Evolutionary conservation across 176 grass and related monocot species (phyloP), one percentile per base, ranked within the genome.

Genomic region (Avena sativa): DNA sequence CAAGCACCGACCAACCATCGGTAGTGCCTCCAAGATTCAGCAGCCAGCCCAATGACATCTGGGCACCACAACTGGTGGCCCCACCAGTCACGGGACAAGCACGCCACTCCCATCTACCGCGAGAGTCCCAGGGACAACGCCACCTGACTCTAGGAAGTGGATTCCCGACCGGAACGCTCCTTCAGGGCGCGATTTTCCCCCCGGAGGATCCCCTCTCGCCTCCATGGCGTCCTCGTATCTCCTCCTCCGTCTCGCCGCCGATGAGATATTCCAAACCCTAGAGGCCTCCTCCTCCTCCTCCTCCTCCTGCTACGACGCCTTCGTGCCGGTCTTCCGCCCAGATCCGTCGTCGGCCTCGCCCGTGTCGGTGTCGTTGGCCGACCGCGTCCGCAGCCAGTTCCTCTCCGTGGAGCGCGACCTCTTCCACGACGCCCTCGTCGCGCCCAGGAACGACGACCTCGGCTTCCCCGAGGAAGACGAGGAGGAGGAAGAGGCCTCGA

Each of bases 381-480:
- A 95, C 49, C 91, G 89, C 64, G 82, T 89, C 83, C 89, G 89
- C 70, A 83, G 89, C 80, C 86, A 79, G 55, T 94, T 91, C 63
- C 74, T 84, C 78, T 92, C 87, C 78, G 90, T 94, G 11, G 85
- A 92, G 77, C 60, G 84, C 20, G 85, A 83, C 30, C 85, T 91
- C 66, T 86, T 89, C 84, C 71, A 75, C 28, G 90, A 89, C 44
- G 83, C 75, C 52, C 77, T 92, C 79, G 58, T 89, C 78, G 81
- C 86, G 9, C 76, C 86, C 5, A 55, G 70, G 9, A 50, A 59
- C 23, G 90, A 92, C 28, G 79, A 69, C 44, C 92, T 93, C 36
- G 93, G 91, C n/a, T 88, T 95, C 88, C 88, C 87, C 40, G 84
- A 90, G 49, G 91, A 90, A 4, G 83, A 84, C 16, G 91, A 81